A percentile compares a stretch with the other conserved stretches of the same genome.
Conservation (phyloP, 2,329 filamentous ascomycete genomes). For the Bimuria novae-zelandiae region DNA sequence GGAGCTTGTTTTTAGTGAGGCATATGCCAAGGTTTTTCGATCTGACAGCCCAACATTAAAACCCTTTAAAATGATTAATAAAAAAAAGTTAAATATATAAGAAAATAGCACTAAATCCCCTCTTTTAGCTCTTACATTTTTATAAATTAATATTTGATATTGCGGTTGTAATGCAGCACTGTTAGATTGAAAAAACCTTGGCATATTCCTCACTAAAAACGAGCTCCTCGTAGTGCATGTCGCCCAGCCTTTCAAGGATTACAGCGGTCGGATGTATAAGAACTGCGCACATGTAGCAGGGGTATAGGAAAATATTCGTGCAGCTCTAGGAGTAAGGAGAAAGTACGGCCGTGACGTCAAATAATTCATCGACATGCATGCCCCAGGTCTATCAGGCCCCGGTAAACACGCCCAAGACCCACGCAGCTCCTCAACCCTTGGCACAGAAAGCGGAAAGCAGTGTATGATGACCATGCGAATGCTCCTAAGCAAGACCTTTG, state of each 20-base stretch:
- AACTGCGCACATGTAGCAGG: not conserved
- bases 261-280: not conserved
- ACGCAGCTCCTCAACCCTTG: not conserved
- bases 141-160: no score
- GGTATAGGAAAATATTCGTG: constrained; percentile 7
- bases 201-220: no score
- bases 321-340: not conserved
- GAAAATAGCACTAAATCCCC: no score
- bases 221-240: no score
- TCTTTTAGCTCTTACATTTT: no score
- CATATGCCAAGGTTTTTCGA: no score
- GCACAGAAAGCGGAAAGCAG: not conserved
- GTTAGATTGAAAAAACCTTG: no score
- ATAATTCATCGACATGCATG: not conserved
- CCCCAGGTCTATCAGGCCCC: constrained; percentile 2
- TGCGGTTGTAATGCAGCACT: no score
- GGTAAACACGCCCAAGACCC: not conserved
- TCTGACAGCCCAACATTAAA: no score
- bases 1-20: no score
- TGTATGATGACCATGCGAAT: not conserved
- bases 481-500: constrained; percentile 9
- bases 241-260: not conserved
- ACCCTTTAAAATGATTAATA: no score
- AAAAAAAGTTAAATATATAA: no score
- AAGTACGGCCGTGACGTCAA: constrained; percentile 7